These are phyloP conservation scores for Cercospora sp. DNA, from an alignment of 2,329 filamentous ascomycete genomes.

Conservation along the genomic window DNA sequence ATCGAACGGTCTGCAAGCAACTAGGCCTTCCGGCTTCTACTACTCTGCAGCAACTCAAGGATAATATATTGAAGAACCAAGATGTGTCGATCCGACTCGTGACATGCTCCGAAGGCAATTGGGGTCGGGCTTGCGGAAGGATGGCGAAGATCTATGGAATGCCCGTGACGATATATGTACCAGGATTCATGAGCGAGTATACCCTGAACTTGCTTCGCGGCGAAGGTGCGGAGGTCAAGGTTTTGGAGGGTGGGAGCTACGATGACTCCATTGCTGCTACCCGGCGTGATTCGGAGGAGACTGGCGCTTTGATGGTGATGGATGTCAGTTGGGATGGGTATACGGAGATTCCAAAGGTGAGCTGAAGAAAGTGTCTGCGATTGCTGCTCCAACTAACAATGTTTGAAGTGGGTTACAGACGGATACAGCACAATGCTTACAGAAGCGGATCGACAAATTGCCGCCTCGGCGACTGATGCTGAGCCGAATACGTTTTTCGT, in stretches of 20 bases:
- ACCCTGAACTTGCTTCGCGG: slow-evolving; percentile 57
- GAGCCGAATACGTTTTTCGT: slow-evolving; percentile 57
- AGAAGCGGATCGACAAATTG: slow-evolving; percentile 65
- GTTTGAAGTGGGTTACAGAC: slow-evolving; percentile 68
- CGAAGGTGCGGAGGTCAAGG: slow-evolving; percentile 63
- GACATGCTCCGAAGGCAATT: slow-evolving; percentile 74
- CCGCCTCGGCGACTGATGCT: slow-evolving; percentile 36
- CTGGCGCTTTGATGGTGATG: slow-evolving; percentile 60
- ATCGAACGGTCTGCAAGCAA: slow-evolving; percentile 54
- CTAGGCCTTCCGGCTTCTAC: slow-evolving; percentile 49
- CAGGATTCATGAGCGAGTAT: slow-evolving; percentile 55
- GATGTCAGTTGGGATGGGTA: slow-evolving; percentile 70
- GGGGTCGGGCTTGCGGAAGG: slow-evolving; percentile 69
- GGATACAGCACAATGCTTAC: slow-evolving; percentile 72
- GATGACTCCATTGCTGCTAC: slow-evolving; percentile 61
- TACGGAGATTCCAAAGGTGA: slow-evolving; percentile 61
- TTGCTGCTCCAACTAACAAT: neutral
- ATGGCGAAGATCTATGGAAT: slow-evolving; percentile 65
- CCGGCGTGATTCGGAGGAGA: slow-evolving; percentile 44
- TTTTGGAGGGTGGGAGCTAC: slow-evolving; percentile 59
- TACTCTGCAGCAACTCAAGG: slow-evolving; percentile 48
- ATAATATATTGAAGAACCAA: slow-evolving; percentile 28
- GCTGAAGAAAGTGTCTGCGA: slow-evolving; percentile 10
- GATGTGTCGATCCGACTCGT: slow-evolving; percentile 49
- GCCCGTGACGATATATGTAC: slow-evolving; percentile 62